phyloP scores from a whole-genome alignment of 768 basidiomycete genomes.

The Candolleomyces eurysporus region DNA sequence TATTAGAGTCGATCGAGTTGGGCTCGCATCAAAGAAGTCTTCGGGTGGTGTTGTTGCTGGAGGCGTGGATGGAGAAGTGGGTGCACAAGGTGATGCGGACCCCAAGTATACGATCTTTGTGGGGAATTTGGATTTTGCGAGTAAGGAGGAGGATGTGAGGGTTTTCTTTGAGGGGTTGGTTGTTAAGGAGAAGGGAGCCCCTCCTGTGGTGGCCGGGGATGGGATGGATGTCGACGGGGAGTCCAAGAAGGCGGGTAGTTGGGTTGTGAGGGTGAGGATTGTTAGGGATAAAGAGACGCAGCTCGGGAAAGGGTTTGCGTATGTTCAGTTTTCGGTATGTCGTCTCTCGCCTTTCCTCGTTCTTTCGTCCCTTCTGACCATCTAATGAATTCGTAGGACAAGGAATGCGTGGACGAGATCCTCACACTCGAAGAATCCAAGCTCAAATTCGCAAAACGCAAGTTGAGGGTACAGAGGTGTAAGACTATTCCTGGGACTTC shows the following conservation, averaged over 20 bases:
- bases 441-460: constrained; percentile 91
- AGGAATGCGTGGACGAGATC: constrained; percentile 89
- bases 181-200: constrained; percentile 64
- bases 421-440: constrained; percentile 74
- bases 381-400: constrained; percentile 54
- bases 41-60: constrained; percentile 10
- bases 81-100: constrained; percentile 44
- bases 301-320: constrained; percentile 93
- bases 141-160: constrained; percentile 87
- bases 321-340: constrained; percentile 83
- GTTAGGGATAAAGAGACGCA: constrained; percentile 89
- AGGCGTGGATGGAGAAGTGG: background rate
- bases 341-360: background rate
- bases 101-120: constrained; percentile 87
- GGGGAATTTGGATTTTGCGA: constrained; percentile 89
- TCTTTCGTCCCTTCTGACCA: background rate
- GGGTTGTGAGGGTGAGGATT: constrained; percentile 86
- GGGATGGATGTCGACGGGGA: constrained; percentile 21
- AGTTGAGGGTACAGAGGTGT: constrained; percentile 87
- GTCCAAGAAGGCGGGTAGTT: constrained; percentile 38
- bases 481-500: constrained; percentile 57
- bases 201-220: constrained; percentile 27
- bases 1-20: constrained; percentile 75
- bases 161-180: constrained; percentile 83
- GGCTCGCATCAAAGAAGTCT: constrained; percentile 18